Percentiles rank a stretch among this genome's conserved stretches.
Conservation (phyloP, 2,329 filamentous ascomycete genomes). For the Verticillium zaregamsianum region DNA sequence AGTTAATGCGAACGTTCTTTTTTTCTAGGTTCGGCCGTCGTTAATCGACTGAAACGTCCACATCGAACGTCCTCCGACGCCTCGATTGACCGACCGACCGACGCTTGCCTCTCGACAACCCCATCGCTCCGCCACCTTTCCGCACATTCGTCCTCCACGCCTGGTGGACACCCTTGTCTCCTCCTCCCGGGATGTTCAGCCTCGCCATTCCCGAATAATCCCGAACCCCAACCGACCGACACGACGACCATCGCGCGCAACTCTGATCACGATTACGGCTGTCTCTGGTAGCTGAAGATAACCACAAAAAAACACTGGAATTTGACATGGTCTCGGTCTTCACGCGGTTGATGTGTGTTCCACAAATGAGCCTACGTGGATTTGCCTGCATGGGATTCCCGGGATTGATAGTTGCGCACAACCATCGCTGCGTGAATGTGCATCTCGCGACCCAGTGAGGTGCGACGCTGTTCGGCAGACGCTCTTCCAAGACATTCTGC, state of each 20-base stretch:
- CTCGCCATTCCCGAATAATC: slow-evolving; percentile 12
- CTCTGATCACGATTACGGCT: slow-evolving; percentile 16
- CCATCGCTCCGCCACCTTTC: background rate
- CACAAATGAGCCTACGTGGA: background rate
- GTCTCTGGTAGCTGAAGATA: slow-evolving; percentile 17
- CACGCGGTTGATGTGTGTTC: slow-evolving; percentile 10
- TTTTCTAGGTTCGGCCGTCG: slow-evolving; percentile 92
- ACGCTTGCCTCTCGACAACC: background rate
- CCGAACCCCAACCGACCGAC: slow-evolving; percentile 10
- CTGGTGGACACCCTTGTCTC: background rate
- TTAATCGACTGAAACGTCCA: slow-evolving; percentile 48
- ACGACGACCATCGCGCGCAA: slow-evolving; percentile 12
- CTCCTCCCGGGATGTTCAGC: slow-evolving; percentile 1
- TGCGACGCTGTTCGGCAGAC: background rate
- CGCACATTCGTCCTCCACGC: background rate
- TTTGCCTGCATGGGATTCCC: background rate
- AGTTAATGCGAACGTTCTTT: slow-evolving; percentile 65
- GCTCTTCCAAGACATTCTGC: background rate
- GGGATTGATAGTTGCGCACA: background rate
- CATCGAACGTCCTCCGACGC: slow-evolving; percentile 4
- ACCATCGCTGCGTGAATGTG: background rate
- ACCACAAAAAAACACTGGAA: slow-evolving; percentile 16
- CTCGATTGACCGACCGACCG: background rate
- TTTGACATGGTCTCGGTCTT: slow-evolving; percentile 11
- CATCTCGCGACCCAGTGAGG: background rate